Base-by-base conservation (phyloP, 345 rosid species). In the Eutrema yunnanense region DNA sequence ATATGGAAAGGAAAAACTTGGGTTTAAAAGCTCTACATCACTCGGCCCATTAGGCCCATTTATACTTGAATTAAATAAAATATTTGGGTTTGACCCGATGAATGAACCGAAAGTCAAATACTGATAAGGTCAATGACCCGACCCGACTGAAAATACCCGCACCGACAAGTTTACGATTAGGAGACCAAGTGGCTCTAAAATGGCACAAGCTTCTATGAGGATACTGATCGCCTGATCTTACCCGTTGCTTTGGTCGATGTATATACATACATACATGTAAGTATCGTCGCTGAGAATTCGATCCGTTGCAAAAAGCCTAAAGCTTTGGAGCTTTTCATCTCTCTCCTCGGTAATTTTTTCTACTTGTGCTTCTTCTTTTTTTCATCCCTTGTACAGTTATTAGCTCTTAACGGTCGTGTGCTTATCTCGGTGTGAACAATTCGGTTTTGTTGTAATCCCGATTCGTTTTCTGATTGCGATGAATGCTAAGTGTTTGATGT, bases 121-220 rank as follows among this genome's bases (percentile, higher is more conserved):
- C 2, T 1, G 4, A 14, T 16, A 49, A 69, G 7, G 65, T 69
- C 71, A 76, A 69, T 55, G 79, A 69, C 61, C 65, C 54, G 66
- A 68, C 55, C 72, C 67, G 37, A 14, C 2, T 14, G 14, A 16
- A 44, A 44, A 26, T 27, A 55, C 40, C 79, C 79, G 74, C n/a
- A 47, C 70, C 74, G 74, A 62, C 65, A 41, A 14, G 64, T 44
- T 43, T 4, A 34, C 9, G 68, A 67, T 74, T 74, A 52, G 51
- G 62, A 53, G 38, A 63, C 70, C 71, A 69, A 69, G 79, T 76
- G 75, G 79, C 48, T 76, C 40, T 63, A 47, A 63, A 47, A 63
- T 69, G 71, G 66, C 75, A 76, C 75, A 62, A 55, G 47, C 1
- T 12, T 63, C 46, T 29, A 56, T 40, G 66, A 62, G 38, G 66